phyloP scores from a whole-genome alignment of 371 early-diverging fungal genomes.

The Rhizomucor miehei region DNA sequence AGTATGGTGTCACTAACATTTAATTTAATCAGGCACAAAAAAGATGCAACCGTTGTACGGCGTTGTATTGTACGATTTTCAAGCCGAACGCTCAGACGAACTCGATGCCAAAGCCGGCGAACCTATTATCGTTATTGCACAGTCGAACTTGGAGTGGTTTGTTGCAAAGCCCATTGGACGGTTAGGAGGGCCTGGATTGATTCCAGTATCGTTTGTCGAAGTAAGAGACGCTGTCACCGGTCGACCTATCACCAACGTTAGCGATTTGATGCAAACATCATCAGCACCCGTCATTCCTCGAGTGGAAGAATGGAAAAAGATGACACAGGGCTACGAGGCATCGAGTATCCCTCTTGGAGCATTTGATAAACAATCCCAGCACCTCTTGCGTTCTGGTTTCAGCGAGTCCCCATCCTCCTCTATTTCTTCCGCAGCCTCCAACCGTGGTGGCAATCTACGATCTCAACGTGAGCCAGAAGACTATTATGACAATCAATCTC shows the following conservation, averaged over 20 bases:
- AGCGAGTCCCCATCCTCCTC: conserved; percentile 13
- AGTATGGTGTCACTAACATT: conserved; percentile 2
- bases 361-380: conserved; percentile 21
- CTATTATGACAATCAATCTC: conserved; percentile 3
- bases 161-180: conserved; percentile 73
- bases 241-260: conserved; percentile 52
- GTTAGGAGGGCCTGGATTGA: conserved; percentile 71
- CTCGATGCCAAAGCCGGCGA: conserved; percentile 71
- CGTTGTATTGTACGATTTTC: conserved; percentile 74
- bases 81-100: conserved; percentile 77
- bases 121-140: conserved; percentile 75
- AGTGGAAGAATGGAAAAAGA: conserved; percentile 77
- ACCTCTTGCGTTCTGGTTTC: conserved; percentile 3
- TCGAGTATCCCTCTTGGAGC: conserved; percentile 52
- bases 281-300: conserved; percentile 16
- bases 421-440: conserved; percentile 13
- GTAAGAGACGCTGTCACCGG: conserved; percentile 68
- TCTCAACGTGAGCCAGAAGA: conserved; percentile 3
- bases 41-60: conserved; percentile 61
- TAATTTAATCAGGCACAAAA: conserved; percentile 6
- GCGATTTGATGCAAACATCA: conserved; percentile 40
- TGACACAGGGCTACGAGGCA: conserved; percentile 59
- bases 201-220: conserved; percentile 78
- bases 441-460: background rate
- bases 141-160: conserved; percentile 80